A percentile compares a stretch with the other conserved stretches of the same genome.
phyloP scores from a whole-genome alignment of 2,329 filamentous ascomycete species.

The Cladobotryum mycophilum region DNA sequence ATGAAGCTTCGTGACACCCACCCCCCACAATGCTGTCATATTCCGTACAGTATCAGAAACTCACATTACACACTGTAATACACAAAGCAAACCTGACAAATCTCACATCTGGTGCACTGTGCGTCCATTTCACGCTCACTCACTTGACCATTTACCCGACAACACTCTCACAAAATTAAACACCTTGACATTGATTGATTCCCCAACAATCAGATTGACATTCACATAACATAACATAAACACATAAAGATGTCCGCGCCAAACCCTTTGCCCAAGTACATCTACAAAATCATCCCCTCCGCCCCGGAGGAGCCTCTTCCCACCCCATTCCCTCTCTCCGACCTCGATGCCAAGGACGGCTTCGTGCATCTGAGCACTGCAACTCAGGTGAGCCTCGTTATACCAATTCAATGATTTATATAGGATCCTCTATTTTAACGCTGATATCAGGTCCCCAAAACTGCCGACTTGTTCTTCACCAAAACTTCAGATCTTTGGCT shows the following conservation, averaged over 20 bases:
- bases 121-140: not conserved
- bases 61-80: not conserved
- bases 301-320: conserved; percentile 50
- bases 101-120: not conserved
- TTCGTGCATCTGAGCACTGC: conserved; percentile 57
- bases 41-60: not conserved
- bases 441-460: conserved; percentile 35
- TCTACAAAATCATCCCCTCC: conserved; percentile 56
- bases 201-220: not conserved
- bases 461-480: conserved; percentile 40
- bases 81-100: not conserved
- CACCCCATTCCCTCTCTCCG: conserved; percentile 48
- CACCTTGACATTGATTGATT: not conserved
- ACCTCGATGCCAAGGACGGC: conserved; percentile 53
- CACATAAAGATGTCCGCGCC: conserved; percentile 14
- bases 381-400: conserved; percentile 37
- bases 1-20: no score
- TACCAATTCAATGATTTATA: not conserved
- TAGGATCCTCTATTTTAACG: not conserved
- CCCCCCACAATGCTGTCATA: no score
- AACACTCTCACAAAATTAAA: not conserved
- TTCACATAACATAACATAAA: not conserved
- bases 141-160: not conserved
- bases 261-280: conserved; percentile 32
- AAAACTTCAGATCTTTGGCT: conserved; percentile 38